Conservation (phyloP, 2,329 filamentous ascomycete genomes). For the Fusarium sp. region DNA sequence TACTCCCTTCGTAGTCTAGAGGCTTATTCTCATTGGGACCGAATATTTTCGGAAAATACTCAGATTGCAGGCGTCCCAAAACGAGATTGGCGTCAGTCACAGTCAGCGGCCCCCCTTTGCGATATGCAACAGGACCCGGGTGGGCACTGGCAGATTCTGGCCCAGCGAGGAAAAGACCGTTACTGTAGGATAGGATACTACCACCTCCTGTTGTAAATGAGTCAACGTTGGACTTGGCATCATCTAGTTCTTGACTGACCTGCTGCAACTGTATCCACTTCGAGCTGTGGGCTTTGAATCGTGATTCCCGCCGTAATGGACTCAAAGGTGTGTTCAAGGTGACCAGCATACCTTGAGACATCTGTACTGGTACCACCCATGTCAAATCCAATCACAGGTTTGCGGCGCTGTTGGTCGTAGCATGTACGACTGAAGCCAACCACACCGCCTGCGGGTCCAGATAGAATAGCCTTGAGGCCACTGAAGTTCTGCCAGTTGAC, state of each 20-base stretch:
- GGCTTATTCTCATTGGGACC: slow-evolving; percentile 87
- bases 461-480: slow-evolving; percentile 84
- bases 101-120: slow-evolving; percentile 86
- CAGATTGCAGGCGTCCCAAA: slow-evolving; percentile 82
- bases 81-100: slow-evolving; percentile 92
- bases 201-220: slow-evolving; percentile 69
- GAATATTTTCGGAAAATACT: slow-evolving; percentile 95
- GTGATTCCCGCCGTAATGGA: slow-evolving; percentile 92
- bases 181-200: slow-evolving; percentile 84
- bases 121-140: slow-evolving; percentile 88
- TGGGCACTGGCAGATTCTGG: slow-evolving; percentile 90
- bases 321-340: slow-evolving; percentile 91
- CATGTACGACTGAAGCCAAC: slow-evolving; percentile 92
- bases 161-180: slow-evolving; percentile 88
- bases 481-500: slow-evolving; percentile 83
- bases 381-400: slow-evolving; percentile 91
- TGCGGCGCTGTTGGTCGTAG: slow-evolving; percentile 83
- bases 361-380: slow-evolving; percentile 94
- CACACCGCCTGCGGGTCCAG: slow-evolving; percentile 90
- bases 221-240: neutral
- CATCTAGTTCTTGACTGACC: neutral
- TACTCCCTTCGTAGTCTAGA: slow-evolving; percentile 79
- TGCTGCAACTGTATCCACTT: slow-evolving; percentile 94
- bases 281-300: slow-evolving; percentile 89
- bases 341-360: slow-evolving; percentile 85